A percentile compares a stretch with the other conserved stretches of the same genome.
Conservation (phyloP, 2,329 filamentous ascomycete species). For the Eutypa lata region DNA sequence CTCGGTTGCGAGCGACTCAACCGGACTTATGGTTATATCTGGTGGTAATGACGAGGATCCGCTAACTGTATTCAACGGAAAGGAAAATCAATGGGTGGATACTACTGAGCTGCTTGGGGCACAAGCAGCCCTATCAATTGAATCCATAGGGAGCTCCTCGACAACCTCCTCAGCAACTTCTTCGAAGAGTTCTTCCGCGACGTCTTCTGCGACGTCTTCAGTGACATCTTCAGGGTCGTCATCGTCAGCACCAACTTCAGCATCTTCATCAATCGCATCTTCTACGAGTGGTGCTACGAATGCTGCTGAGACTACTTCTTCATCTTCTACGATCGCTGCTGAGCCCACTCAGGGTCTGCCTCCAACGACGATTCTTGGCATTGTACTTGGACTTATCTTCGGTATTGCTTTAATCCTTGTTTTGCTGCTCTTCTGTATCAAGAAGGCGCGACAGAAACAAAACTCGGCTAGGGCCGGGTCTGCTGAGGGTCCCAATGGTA, state of each 20-base stretch:
- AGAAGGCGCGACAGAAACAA: conserved; percentile 56
- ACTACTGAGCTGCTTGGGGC: conserved; percentile 59
- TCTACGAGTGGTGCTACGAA: conserved; percentile 16
- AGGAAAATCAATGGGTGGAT: conserved; percentile 75
- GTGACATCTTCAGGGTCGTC: conserved; percentile 29
- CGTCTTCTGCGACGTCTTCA: conserved; percentile 19
- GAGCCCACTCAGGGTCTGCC: conserved; percentile 27
- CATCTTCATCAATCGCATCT: conserved; percentile 22
- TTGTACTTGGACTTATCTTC: conserved; percentile 77
- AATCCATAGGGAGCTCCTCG: conserved; percentile 28
- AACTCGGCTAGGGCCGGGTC: conserved; percentile 47
- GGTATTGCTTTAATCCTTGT: conserved; percentile 70
- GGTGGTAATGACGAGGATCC: conserved; percentile 67
- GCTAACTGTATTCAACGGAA: conserved; percentile 74
- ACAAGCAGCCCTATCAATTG: conserved; percentile 35
- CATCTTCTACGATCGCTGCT: conserved; percentile 5
- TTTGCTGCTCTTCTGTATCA: conserved; percentile 66
- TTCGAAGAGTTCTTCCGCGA: conserved; percentile 24
- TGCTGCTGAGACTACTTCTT: conserved; percentile 7
- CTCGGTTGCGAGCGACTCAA: conserved; percentile 64
- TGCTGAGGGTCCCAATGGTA: conserved; percentile 39
- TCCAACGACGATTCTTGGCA: conserved; percentile 68
- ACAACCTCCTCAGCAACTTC: conserved; percentile 20
- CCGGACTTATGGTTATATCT: conserved; percentile 72
- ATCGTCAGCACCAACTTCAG: conserved; percentile 17